A percentile compares a stretch with the other conserved stretches of the same genome.
phyloP scores from a whole-genome alignment of 2,329 filamentous ascomycete genomes.

The Colletotrichum trifolii region DNA sequence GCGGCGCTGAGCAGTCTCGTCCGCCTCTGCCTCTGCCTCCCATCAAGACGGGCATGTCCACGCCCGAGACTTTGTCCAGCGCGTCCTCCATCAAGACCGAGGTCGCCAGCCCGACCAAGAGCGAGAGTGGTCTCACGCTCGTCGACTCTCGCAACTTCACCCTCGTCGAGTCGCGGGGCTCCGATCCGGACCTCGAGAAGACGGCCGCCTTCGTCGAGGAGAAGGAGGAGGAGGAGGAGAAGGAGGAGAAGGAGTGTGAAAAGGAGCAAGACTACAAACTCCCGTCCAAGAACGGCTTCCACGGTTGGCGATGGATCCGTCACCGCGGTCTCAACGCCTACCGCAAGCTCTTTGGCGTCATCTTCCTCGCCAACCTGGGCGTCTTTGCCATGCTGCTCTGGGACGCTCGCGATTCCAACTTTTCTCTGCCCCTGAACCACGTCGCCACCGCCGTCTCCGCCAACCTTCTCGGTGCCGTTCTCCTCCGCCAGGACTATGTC shows the following conservation, averaged over 20 bases:
- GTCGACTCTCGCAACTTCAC: conserved; percentile 28
- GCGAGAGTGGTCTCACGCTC: conserved; percentile 28
- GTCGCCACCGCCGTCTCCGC: conserved; percentile 56
- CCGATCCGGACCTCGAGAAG: conserved; percentile 34
- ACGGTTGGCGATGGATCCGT: conserved; percentile 53
- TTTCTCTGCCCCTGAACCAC: conserved; percentile 48
- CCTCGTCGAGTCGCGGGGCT: conserved; percentile 3
- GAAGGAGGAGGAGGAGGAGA: conserved; percentile 20
- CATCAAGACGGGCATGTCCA: conserved; percentile 10
- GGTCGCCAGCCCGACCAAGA: conserved; percentile 14
- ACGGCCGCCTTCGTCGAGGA: conserved; percentile 22
- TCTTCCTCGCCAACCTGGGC: conserved; percentile 61
- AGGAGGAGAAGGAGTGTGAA: conserved; percentile 13
- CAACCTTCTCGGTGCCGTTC: conserved; percentile 61
- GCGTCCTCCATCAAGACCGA: conserved; percentile 27
- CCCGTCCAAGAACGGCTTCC: conserved; percentile 54
- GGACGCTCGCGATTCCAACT: conserved; percentile 31
- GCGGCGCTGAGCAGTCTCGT: not conserved
- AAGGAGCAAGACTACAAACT: conserved; percentile 43
- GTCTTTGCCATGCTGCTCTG: conserved; percentile 57
- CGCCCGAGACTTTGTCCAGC: conserved; percentile 8
- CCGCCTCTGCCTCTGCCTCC: not conserved
- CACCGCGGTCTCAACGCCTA: conserved; percentile 64
- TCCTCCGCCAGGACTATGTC: conserved; percentile 64
- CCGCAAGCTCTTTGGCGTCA: conserved; percentile 65